Percentiles rank a stretch among this genome's conserved stretches.
Conservation (phyloP, 352 stramenopile genomes). For the Phytophthora pluvialis region DNA sequence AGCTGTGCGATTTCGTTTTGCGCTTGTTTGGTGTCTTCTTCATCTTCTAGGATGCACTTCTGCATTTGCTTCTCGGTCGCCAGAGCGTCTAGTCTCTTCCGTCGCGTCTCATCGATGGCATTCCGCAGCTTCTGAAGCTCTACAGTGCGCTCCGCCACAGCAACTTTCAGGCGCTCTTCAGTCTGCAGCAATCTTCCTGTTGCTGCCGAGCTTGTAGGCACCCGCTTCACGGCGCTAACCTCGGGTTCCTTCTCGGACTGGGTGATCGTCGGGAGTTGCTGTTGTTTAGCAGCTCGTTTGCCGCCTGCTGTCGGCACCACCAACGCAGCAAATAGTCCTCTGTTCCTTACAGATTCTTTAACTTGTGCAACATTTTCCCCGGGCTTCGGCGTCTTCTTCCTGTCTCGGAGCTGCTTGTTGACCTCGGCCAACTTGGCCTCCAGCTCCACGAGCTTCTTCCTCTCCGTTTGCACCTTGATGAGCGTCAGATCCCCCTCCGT, state of each 20-base stretch:
- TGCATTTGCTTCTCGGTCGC: constrained; percentile 49
- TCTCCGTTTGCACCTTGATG: constrained; percentile 86
- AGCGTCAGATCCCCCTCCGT: constrained; percentile 70
- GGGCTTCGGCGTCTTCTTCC: constrained; percentile 72
- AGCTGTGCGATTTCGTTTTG: constrained; percentile 51
- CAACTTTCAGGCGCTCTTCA: constrained; percentile 71
- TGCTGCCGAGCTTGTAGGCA: background rate
- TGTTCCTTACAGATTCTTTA: background rate
- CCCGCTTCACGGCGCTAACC: background rate
- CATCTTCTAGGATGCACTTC: constrained; percentile 44
- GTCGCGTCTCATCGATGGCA: constrained; percentile 53
- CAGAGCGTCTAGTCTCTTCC: constrained; percentile 49
- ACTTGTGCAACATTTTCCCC: background rate
- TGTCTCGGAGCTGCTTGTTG: constrained; percentile 84
- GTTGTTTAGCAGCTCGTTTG: constrained; percentile 19
- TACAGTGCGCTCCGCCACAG: constrained; percentile 48
- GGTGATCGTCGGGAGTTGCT: constrained; percentile 7
- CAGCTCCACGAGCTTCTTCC: constrained; percentile 81
- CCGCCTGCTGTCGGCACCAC: background rate
- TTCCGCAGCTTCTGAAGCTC: constrained; percentile 62
- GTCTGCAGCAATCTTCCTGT: constrained; percentile 69
- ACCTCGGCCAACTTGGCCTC: constrained; percentile 89
- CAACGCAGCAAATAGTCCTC: background rate
- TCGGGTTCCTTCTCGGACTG: constrained; percentile 15
- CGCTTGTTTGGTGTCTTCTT: constrained; percentile 45